A percentile compares a stretch with the other conserved stretches of the same genome.
Evolutionary conservation across 2,329 filamentous ascomycete species (phyloP).

Genomic region (Talaromyces sp.): DNA sequence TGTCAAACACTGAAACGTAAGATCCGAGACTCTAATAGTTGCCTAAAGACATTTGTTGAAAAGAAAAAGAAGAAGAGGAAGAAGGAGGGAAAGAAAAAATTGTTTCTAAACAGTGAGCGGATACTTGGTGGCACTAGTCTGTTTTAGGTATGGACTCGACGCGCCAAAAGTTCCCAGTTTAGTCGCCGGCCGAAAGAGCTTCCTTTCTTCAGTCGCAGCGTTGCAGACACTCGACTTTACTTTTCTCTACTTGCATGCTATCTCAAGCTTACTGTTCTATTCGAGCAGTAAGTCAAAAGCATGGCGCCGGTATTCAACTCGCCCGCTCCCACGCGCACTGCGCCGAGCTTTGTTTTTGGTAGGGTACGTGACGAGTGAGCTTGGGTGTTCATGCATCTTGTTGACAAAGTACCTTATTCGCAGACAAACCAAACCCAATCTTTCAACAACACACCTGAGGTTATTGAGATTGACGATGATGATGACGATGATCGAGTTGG

Average conservation of each 20-base stretch:
- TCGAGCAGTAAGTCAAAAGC: neutral
- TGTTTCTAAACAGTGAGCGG: slow-evolving; percentile 26
- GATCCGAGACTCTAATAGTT: slow-evolving; percentile 99
- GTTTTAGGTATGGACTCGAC: slow-evolving; percentile 30
- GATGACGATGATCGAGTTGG: slow-evolving; percentile 27
- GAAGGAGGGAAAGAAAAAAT: slow-evolving; percentile 31
- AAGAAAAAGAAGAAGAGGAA: slow-evolving; percentile 47
- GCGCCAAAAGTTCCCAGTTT: slow-evolving; percentile 31
- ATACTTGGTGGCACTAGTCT: slow-evolving; percentile 29
- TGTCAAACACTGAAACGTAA: slow-evolving; percentile 81
- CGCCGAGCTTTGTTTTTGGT: slow-evolving; percentile 25
- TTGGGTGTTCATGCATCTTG: slow-evolving; percentile 13
- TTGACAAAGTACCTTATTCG: slow-evolving; percentile 9
- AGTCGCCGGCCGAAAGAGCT: slow-evolving; percentile 15
- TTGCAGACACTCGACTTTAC: neutral
- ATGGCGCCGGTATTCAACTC: slow-evolving; percentile 43
- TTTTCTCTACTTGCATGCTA: neutral
- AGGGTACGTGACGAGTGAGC: slow-evolving; percentile 25
- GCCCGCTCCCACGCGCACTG: slow-evolving; percentile 26
- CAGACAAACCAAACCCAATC: slow-evolving; percentile 23
- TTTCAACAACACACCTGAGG: slow-evolving; percentile 31
- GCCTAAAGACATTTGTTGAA: slow-evolving; percentile 64
- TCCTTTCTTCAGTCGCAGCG: slow-evolving; percentile 5
- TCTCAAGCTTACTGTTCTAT: neutral
- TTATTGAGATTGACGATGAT: slow-evolving; percentile 41